Evolutionary conservation across 306 rosid genomes (phyloP).

Genomic region (Cyamopsis tetragonoloba): DNA sequence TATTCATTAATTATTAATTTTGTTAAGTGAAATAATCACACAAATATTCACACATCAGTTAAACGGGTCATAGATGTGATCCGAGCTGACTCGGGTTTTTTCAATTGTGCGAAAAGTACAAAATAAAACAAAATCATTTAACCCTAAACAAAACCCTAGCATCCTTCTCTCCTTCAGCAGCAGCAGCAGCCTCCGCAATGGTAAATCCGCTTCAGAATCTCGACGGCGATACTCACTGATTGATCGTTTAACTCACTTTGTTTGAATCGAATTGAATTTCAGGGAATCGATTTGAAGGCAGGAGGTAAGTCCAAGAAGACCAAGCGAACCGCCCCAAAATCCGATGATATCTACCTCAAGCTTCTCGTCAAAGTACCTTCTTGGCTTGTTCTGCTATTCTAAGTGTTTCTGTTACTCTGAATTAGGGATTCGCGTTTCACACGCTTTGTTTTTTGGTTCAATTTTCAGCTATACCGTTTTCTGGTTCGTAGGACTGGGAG

Average conservation of each 20-base stretch:
- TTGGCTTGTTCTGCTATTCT: not conserved
- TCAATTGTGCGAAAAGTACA: not conserved
- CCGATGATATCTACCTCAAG: constrained; percentile 73
- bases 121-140: not conserved
- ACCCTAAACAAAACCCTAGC: constrained; percentile 41
- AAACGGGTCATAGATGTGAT: not conserved
- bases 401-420: not conserved
- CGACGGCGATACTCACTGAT: not conserved
- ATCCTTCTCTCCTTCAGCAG: not conserved
- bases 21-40: no score
- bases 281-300: constrained; percentile 83
- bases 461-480: constrained; percentile 56
- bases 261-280: not conserved
- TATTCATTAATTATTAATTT: no score
- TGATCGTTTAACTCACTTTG: not conserved
- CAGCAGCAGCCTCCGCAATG: constrained; percentile 30
- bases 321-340: constrained; percentile 64
- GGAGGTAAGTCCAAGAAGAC: constrained; percentile 84
- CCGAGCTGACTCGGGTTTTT: not conserved
- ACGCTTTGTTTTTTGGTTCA: not conserved
- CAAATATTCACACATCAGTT: no score
- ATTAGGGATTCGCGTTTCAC: not conserved
- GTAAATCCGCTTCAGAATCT: constrained; percentile 8
- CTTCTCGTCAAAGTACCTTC: constrained; percentile 60
- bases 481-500: constrained; percentile 60